Base-by-base conservation (phyloP, 345 rosid species). In the Acer yangbiense region DNA sequence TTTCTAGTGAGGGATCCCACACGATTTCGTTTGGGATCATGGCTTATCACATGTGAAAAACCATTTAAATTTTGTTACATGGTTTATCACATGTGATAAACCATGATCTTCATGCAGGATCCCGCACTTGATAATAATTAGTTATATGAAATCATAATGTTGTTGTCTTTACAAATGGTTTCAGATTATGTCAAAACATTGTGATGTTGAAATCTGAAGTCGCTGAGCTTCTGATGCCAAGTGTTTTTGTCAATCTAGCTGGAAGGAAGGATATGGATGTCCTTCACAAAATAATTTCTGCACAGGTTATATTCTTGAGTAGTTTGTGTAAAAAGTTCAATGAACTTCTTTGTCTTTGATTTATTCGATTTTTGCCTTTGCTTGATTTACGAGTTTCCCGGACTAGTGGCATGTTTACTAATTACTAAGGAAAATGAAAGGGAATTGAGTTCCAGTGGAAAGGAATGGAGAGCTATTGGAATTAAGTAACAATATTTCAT, bases 181-280 rank as follows among this genome's bases (percentile, higher is more conserved):
- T 64, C 88, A 95, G 99, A 87, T 86, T 95, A 83, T 95, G 93
- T 79, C 99, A 92, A 85, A 93, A 91, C 81, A 86, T 95, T 76
- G 93, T 88, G 76, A 71, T 89, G 82, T 80, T 90, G 79, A 95
- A 95, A 85, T 87, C 96, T 65, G 98, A 95, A 87, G 92, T 88
- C 63, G 91, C 98, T 69, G 98, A 93, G 92, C 94, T 95, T 82
- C 83, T 93, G 50, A 86, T 95, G 72, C 91, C 98, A 16, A 86
- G 85, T 83, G 87, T 91, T 66, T 69, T 92, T 83, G 94, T 90
- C 79, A 90, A 91, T 88, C 85, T 95, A 50, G 94, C 96, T 17
- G 83, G 85, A 79, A 91, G 86, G 83, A 87, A 83, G 80, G 87
- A 88, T 76, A 52, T 81, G 65, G 83, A 91, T 78, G 70, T 78